These are phyloP conservation scores for Crucibulum laeve DNA, from an alignment of 768 basidiomycete genomes.

Conservation along the genomic window DNA sequence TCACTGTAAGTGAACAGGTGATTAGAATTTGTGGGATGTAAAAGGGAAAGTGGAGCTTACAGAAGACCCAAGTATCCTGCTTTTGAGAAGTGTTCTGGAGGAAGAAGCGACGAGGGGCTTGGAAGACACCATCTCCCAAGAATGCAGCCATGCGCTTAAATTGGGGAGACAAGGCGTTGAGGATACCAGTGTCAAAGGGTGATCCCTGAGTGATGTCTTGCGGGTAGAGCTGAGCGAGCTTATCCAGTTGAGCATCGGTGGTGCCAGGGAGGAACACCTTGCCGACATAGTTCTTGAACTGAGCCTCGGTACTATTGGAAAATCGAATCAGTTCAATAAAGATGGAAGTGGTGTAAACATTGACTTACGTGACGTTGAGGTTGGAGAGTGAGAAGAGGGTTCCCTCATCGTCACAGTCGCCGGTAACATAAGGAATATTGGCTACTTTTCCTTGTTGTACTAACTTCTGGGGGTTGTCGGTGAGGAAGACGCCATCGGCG, in stretches of 20 bases:
- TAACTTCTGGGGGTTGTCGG: slow-evolving; percentile 25
- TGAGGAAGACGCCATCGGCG: slow-evolving; percentile 33
- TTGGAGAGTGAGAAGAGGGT: slow-evolving; percentile 21
- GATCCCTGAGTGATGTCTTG: slow-evolving; percentile 39
- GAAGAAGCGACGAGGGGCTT: slow-evolving; percentile 45
- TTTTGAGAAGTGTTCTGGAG: slow-evolving; percentile 29
- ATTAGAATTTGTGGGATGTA: background rate
- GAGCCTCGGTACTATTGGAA: slow-evolving; percentile 15
- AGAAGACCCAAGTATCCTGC: slow-evolving; percentile 36
- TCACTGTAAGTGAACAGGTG: slow-evolving; percentile 25
- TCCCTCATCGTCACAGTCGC: slow-evolving; percentile 40
- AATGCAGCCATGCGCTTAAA: slow-evolving; percentile 49
- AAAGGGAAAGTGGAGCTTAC: slow-evolving; percentile 16
- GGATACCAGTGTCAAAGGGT: slow-evolving; percentile 43
- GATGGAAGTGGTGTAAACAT: background rate
- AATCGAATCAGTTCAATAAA: background rate
- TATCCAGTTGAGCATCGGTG: slow-evolving; percentile 20
- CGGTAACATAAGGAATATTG: slow-evolving; percentile 31
- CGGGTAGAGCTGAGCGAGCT: slow-evolving; percentile 32
- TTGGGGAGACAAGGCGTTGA: slow-evolving; percentile 38
- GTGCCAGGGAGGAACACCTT: slow-evolving; percentile 26
- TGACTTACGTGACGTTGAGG: slow-evolving; percentile 21
- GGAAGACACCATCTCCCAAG: slow-evolving; percentile 46
- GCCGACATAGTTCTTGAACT: slow-evolving; percentile 17
- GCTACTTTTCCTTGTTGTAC: slow-evolving; percentile 30